Conservation (phyloP, 2,329 filamentous ascomycete species). For the Colletotrichum sp. region DNA sequence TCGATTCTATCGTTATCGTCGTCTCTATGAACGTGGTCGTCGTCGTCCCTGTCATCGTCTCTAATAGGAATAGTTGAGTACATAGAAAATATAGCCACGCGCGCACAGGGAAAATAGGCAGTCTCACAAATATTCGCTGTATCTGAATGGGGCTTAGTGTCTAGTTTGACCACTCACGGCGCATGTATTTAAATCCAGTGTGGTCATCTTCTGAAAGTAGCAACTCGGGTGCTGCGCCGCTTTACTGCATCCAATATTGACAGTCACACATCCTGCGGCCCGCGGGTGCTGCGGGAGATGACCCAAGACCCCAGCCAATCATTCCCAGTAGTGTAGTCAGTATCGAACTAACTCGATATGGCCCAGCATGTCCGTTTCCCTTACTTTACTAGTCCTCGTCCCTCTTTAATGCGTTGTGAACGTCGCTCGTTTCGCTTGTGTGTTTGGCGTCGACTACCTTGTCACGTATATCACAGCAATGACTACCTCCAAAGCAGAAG, state of each 20-base stretch:
- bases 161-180: neutral
- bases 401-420: neutral
- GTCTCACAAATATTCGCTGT: neutral
- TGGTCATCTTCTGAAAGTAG: neutral
- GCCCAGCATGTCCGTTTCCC: neutral
- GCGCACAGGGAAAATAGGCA: too few species aligned
- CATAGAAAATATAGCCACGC: too few species aligned
- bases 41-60: too few species aligned
- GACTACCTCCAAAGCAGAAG: neutral
- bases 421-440: neutral
- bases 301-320: neutral
- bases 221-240: neutral
- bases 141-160: neutral
- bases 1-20: too few species aligned
- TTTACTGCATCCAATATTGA: neutral
- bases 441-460: neutral
- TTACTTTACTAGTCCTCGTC: neutral
- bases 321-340: neutral
- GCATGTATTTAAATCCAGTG: neutral
- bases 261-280: neutral
- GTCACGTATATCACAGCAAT: neutral
- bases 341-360: neutral
- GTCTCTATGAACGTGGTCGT: too few species aligned
- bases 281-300: neutral
- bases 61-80: too few species aligned